Evolutionary conservation across 208 protist genomes (phyloP), one percentile per base, ranked within the genome.

Genomic region (Crithidia sp.): DNA sequence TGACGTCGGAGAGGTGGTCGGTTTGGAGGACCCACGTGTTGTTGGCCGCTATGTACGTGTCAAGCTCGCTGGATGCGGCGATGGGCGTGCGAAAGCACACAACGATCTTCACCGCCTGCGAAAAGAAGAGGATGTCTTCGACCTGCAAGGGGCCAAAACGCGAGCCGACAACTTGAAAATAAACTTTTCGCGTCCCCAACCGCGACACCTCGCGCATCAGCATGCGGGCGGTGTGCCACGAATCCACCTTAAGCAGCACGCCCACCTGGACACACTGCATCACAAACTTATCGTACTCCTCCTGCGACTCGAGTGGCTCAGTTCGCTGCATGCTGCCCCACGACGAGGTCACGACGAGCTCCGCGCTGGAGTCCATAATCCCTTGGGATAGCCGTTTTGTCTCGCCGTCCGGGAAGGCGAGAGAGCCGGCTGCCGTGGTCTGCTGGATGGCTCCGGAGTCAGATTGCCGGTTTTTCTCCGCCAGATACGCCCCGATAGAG

Each of bases 201-300:
- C 88, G 83, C 13, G 68, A 58, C n/a, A 89, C 58, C 62, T 95
- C 89, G 43, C 93, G 86, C 55, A 71, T 58, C 8, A 97, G 77
- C 85, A 97, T 87, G 50, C 93, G 85, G 40, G 86, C 91, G 16
- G 81, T 94, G 72, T 97, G 90, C 87, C 90, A 97, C 37, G 84
- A 88, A 75, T 97, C 93, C 45, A 97, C 93, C 63, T 95, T 95
- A 19, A 97, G 79, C 55, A 97, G 80, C 61, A 97, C 85, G 55
- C 90, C 90, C 8, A 97, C 73, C 40, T 97, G 90, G 12, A 91
- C 76, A 76, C 90, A 94, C 49, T 87, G 81, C 53, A 73, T 72
- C 52, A 93, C 62, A 49, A 85, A 67, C 43, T 77, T 53, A 73
- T 89, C 83, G 66, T 91, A 92, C 67, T 78, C 87, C 67, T 86